These are phyloP conservation scores for Globisporangium apiculatum DNA, from an alignment of 352 stramenopile species.

Conservation along the genomic window DNA sequence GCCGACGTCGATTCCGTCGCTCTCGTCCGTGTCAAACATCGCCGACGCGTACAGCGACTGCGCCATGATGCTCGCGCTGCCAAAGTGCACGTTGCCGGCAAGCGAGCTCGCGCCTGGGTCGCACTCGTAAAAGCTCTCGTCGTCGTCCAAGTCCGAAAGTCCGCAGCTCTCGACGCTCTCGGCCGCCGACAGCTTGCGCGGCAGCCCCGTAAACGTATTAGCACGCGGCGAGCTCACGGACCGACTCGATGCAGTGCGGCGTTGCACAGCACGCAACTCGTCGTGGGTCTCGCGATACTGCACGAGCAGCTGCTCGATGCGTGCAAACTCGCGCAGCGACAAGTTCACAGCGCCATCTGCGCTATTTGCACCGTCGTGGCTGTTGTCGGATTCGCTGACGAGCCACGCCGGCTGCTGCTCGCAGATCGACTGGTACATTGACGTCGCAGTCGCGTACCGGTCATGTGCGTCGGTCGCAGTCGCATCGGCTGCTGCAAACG, in stretches of 20 bases:
- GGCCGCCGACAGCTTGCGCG: constrained; percentile 48
- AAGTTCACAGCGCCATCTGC: constrained; percentile 35
- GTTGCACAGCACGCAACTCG: constrained; percentile 34
- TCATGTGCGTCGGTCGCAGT: constrained; percentile 12
- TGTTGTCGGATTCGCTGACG: constrained; percentile 27
- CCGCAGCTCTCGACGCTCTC: constrained; percentile 79
- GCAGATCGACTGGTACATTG: constrained; percentile 77
- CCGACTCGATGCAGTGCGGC: constrained; percentile 1
- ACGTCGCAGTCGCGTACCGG: constrained; percentile 21
- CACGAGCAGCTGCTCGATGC: constrained; percentile 73
- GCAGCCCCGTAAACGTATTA: constrained; percentile 18
- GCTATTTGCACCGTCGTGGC: constrained; percentile 6
- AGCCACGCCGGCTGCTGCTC: constrained; percentile 57
- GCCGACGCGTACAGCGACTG: constrained; percentile 84
- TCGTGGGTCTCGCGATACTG: constrained; percentile 78
- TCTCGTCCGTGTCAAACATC: constrained; percentile 40
- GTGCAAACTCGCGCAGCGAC: constrained; percentile 76
- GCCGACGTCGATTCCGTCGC: constrained; percentile 6
- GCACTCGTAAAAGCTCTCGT: constrained; percentile 75
- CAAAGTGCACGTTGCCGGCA: constrained; percentile 21
- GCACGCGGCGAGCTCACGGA: constrained; percentile 6
- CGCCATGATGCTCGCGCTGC: constrained; percentile 41
- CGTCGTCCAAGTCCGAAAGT: constrained; percentile 77
- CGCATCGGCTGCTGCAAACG: constrained; percentile 33
- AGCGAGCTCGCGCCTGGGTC: constrained; percentile 52